Conservation (phyloP, 2,329 filamentous ascomycete genomes). For the Verticillium alfalfae region DNA sequence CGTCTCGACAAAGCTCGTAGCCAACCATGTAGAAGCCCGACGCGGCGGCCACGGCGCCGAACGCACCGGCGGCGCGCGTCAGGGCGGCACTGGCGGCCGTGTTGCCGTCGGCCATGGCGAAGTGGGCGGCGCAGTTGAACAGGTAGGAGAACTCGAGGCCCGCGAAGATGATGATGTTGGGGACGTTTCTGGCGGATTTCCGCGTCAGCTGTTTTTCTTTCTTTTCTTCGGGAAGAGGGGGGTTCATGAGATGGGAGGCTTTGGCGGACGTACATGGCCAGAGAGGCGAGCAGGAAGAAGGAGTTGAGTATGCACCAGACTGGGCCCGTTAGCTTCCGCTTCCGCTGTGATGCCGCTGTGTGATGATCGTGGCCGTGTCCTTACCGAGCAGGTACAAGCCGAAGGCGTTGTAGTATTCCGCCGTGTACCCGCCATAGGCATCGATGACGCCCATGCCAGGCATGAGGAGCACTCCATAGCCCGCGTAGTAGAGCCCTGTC, state of each 20-base stretch:
- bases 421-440: conserved; percentile 17
- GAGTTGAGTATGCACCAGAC: conserved; percentile 20
- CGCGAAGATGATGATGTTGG: conserved; percentile 17
- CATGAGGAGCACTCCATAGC: conserved; percentile 17
- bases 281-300: conserved; percentile 18
- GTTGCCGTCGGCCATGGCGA: conserved; percentile 19
- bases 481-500: conserved; percentile 20
- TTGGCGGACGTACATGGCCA: conserved; percentile 12
- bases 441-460: conserved; percentile 17
- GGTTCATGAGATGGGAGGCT: too few relatives aligned
- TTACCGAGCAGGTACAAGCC: conserved; percentile 20
- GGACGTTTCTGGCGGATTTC: conserved; percentile 13
- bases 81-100: too few relatives aligned
- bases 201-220: too few relatives aligned
- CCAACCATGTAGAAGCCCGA: conserved; percentile 17
- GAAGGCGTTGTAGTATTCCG: conserved; percentile 20
- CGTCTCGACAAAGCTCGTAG: conserved; percentile 18
- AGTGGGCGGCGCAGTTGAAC: conserved; percentile 15
- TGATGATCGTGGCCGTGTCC: background rate
- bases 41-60: conserved; percentile 17
- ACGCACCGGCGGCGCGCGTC: conserved; percentile 10
- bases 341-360: background rate
- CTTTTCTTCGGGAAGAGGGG: too few relatives aligned
- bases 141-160: conserved; percentile 18
- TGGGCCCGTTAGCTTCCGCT: conserved; percentile 4